phyloP scores from a whole-genome alignment of 768 basidiomycete genomes.

The Stropharia rugosoannulata region DNA sequence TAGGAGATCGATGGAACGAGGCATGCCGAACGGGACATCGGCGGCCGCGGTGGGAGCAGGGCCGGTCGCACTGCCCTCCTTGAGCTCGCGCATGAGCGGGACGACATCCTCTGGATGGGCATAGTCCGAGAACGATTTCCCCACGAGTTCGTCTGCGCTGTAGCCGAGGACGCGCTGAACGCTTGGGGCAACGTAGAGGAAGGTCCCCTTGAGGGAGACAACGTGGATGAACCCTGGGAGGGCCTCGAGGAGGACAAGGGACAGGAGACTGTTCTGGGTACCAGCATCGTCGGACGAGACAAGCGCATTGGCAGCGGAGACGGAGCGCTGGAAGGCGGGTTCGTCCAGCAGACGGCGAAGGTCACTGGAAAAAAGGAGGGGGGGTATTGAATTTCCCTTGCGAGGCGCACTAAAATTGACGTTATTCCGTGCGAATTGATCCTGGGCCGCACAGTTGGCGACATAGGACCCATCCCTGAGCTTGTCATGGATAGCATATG shows the following conservation, averaged over 20 bases:
- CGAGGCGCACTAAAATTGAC: constrained; percentile 21
- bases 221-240: constrained; percentile 86
- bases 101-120: constrained; percentile 91
- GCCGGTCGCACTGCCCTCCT: constrained; percentile 54
- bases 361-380: constrained; percentile 48
- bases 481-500: constrained; percentile 77
- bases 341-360: constrained; percentile 49
- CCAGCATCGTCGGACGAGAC: constrained; percentile 20
- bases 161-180: constrained; percentile 82
- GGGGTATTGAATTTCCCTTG: constrained; percentile 26
- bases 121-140: constrained; percentile 73
- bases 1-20: constrained; percentile 75
- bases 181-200: constrained; percentile 89
- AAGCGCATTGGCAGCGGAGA: constrained; percentile 42
- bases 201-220: constrained; percentile 87
- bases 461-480: constrained; percentile 77
- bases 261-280: constrained; percentile 47
- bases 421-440: background rate
- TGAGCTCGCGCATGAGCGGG: constrained; percentile 88
- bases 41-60: background rate
- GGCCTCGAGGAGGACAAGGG: constrained; percentile 58
- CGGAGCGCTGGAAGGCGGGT: constrained; percentile 43
- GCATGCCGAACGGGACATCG: constrained; percentile 15
- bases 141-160: constrained; percentile 80
- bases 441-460: constrained; percentile 49